Percentiles rank a stretch among this genome's conserved stretches.
phyloP scores from a whole-genome alignment of 1,284 basidiomycete genomes.

The Garcileccinum viscosum region DNA sequence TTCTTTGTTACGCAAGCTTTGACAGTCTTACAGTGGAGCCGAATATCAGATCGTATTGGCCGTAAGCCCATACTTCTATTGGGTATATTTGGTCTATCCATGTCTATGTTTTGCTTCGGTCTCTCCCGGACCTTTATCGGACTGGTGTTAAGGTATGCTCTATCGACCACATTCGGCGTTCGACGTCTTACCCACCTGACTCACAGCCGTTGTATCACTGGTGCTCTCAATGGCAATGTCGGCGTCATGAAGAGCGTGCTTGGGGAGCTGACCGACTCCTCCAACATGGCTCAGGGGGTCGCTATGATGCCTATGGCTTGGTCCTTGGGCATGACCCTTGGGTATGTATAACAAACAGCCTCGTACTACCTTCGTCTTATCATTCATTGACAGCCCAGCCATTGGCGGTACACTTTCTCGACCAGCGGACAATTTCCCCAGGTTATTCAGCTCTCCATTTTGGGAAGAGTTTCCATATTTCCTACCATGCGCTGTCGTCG shows the following conservation, averaged over 20 bases:
- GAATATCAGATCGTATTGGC: conserved; percentile 57
- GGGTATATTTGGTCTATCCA: conserved; percentile 57
- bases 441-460: conserved; percentile 50
- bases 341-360: conserved; percentile 38
- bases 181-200: conserved; percentile 6
- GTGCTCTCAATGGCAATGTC: conserved; percentile 60
- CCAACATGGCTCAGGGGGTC: conserved; percentile 58
- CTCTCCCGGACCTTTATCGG: conserved; percentile 57
- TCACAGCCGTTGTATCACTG: conserved; percentile 55
- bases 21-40: conserved; percentile 62
- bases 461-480: conserved; percentile 62
- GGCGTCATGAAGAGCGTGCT: conserved; percentile 57
- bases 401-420: conserved; percentile 56
- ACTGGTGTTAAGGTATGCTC: conserved; percentile 51
- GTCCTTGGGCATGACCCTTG: conserved; percentile 52
- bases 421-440: conserved; percentile 54
- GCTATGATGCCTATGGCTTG: conserved; percentile 55
- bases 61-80: conserved; percentile 64
- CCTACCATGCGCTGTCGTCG: conserved; percentile 54
- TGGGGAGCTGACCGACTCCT: conserved; percentile 55
- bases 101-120: conserved; percentile 64
- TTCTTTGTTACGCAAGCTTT: conserved; percentile 59
- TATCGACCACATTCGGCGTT: background rate
- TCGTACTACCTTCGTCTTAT: background rate
- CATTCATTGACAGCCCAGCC: conserved; percentile 44